These are phyloP conservation scores for Cerioporus squamosus DNA, from an alignment of 1,284 basidiomycete genomes.

Conservation along the genomic window DNA sequence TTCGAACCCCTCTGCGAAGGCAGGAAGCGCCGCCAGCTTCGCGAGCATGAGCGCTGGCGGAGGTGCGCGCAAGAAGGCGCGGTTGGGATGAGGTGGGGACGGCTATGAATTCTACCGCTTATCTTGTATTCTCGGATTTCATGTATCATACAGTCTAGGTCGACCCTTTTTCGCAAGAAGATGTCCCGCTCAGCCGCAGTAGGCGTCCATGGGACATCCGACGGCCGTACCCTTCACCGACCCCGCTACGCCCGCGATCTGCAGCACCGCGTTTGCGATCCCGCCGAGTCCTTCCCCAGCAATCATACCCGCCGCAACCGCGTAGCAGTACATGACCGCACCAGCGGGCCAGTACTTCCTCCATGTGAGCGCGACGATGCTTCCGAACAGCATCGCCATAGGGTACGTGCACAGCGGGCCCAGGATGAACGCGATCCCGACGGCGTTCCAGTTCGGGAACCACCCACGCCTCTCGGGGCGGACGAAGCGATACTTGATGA, in stretches of 20 bases:
- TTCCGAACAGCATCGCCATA: conserved; percentile 29
- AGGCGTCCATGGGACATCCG: conserved; percentile 26
- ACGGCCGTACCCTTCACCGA: conserved; percentile 22
- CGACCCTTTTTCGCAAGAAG: no score
- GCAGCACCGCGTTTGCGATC: conserved; percentile 27
- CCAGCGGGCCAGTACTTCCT: conserved; percentile 18
- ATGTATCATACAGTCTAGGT: no score
- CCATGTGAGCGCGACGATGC: conserved; percentile 22
- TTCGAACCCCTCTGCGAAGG: conserved; percentile 50
- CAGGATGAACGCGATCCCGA: conserved; percentile 30
- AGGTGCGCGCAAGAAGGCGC: conserved; percentile 48
- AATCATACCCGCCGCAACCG: conserved; percentile 30
- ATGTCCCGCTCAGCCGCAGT: conserved; percentile 16
- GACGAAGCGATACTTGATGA: conserved; percentile 23
- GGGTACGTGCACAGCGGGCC: conserved; percentile 30
- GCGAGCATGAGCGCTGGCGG: conserved; percentile 54
- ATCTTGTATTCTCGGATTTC: no score
- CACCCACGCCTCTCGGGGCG: conserved; percentile 13
- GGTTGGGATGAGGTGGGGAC: conserved; percentile 36
- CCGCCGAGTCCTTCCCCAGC: conserved; percentile 29
- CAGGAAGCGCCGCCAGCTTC: conserved; percentile 53
- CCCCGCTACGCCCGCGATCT: conserved; percentile 28
- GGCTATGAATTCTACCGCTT: no score
- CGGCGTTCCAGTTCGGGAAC: conserved; percentile 31
- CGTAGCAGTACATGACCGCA: conserved; percentile 25